Base-by-base conservation (phyloP, 2,329 filamentous ascomycete species). In the Aspergillus quadrilineatus region DNA sequence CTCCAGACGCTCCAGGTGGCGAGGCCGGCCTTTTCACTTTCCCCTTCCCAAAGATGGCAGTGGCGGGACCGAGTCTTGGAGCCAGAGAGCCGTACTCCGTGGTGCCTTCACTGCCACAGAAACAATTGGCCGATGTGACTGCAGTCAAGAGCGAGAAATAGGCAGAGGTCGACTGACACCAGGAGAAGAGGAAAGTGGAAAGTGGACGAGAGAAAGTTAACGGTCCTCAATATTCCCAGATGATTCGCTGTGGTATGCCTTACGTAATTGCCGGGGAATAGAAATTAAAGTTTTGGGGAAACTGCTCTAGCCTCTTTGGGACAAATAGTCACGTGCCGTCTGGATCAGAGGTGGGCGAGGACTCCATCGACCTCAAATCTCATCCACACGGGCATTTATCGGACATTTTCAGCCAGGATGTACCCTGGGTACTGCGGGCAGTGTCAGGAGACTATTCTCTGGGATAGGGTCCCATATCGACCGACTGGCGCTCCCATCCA, bases 91-190 rank as follows among this genome's bases (percentile, higher is more conserved):
- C 36, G 36, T 39, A 28, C 26, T 28, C 26, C 36, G 14, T 14
- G 36, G 36, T 4, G 36, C 12, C 3, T 12, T 39, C 2, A 1
- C 14, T 12, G 36, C 10, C 12, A n/a, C 67, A 28, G 26, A 1
- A 28, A 28, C 36, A 39, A 39, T n/a, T 39, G 26, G 26, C 26
- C 26, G 26, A 28, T 28, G 26, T 6, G 36, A n/a, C 36, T 12
- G 12, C 36, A 39, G 36, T 39, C 36, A 39, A 39, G 36, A 39
- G 36, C 36, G 36, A 39, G 36, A n/a, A 39, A 15, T 39, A 12
- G n/a, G 6, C 36, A 39, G 32, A 36, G 36, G 36, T 15, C 36
- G 36, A 39, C 36, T 39, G 32, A 36, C 32, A 68, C 45, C 67
- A 28, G 26, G 26, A 28, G 26, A 28, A 28, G 26, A 28, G 26